Base-by-base conservation (phyloP, 495 filamentous ascomycete species). In the Podospora anserina region DNA sequence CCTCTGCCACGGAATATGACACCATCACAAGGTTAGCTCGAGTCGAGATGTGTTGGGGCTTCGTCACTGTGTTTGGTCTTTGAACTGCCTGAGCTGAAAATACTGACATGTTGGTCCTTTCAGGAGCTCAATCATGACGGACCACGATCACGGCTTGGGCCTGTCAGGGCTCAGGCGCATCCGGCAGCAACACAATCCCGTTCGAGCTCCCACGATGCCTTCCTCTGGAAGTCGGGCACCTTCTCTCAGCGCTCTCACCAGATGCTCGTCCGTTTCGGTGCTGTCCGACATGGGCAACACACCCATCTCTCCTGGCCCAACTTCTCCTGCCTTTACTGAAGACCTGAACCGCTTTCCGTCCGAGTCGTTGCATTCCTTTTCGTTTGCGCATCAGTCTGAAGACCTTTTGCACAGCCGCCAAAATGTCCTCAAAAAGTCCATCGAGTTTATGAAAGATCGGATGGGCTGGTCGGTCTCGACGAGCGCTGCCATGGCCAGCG, bases 321-420 rank as follows among this genome's bases (percentile, higher is more conserved):
- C 85, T 66, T 94, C 89, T 58, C 90, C 92, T 53, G 87, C 86
- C 59, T 90, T 93, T 69, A 82, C 89, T 72, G 95, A 98, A 84
- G 95, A 98, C 73, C 87, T 99, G 34, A 87, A 88, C 59, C 88
- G 93, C 58, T 99, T 98, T 75, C 94, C 96, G 2, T 91, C 91
- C 72, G 95, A 99, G 78, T 99, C 95, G 0, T 79, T 99, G 67
- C 95, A 99, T 76, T 98, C 96, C 0, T 99, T 99, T 80, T 98
- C 96, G 34, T 99, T 99, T 77, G 92, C 96, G 3, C 92, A 97
- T 67, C 94, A 97, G 78, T 93, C 94, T 5, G 94, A 97, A 74
- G 94, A 97, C 72, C 83, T 90, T 58, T 85, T 98, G 30, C 91
- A 96, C 74, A 97, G 83, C 74, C 87, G 96, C 60, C 96, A 98